Evolutionary conservation across 208 protist species (phyloP).

Genomic region (Leishmania martiniquensis): DNA sequence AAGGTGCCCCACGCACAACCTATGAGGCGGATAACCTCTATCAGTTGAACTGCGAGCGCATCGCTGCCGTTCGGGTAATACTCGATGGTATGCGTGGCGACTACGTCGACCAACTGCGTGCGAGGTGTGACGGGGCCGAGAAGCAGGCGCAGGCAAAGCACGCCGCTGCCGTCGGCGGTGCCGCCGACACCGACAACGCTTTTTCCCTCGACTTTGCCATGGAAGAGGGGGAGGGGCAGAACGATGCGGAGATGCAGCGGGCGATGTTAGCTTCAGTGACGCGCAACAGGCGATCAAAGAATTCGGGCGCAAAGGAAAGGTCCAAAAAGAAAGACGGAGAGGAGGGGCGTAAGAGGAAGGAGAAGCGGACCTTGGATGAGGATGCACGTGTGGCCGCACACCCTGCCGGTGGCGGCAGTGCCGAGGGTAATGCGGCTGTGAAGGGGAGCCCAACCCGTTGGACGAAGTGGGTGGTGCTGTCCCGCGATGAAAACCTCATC

Average conservation of each 20-base stretch:
- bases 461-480: conserved; percentile 20
- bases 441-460: no score
- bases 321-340: conserved; percentile 28
- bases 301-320: conserved; percentile 11
- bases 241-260: conserved; percentile 35
- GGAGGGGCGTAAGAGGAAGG: background rate
- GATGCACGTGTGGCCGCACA: background rate
- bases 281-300: conserved; percentile 6
- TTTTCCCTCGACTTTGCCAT: conserved; percentile 52
- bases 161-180: background rate
- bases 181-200: conserved; percentile 22
- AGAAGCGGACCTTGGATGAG: background rate
- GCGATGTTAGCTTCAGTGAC: conserved; percentile 22
- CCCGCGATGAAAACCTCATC: conserved; percentile 15
- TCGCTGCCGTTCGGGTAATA: conserved; percentile 27
- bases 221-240: conserved; percentile 37
- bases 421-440: background rate
- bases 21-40: conserved; percentile 68
- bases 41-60: conserved; percentile 44
- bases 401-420: background rate
- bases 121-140: conserved; percentile 37
- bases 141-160: conserved; percentile 17
- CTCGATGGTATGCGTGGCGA: conserved; percentile 56
- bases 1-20: conserved; percentile 47
- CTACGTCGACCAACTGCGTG: conserved; percentile 49